Percentiles rank a stretch among this genome's conserved stretches.
phyloP scores from a whole-genome alignment of 768 basidiomycete genomes.

The Lentinus brumalis region DNA sequence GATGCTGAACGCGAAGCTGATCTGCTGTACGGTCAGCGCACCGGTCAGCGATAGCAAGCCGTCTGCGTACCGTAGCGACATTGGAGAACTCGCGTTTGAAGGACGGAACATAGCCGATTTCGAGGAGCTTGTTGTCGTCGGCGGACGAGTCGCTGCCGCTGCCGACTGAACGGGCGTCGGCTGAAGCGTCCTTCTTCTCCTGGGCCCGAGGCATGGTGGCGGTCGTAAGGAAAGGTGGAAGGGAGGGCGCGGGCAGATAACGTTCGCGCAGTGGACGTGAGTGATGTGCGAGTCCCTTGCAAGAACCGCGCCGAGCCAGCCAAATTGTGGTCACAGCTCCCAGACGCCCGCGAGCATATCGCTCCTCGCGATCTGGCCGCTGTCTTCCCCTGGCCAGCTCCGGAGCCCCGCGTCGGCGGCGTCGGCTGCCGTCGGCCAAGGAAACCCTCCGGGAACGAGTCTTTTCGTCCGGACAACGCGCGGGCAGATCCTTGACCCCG shows the following conservation, averaged over 20 bases:
- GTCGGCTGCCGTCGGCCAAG: not conserved
- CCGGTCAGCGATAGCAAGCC: not conserved
- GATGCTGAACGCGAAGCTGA: constrained; percentile 78
- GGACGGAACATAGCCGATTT: constrained; percentile 73
- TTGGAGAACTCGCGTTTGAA: constrained; percentile 88
- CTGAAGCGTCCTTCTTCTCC: constrained; percentile 17
- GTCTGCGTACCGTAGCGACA: constrained; percentile 62
- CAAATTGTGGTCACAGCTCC: not conserved
- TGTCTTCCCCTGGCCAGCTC: not conserved
- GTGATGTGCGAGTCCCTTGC: not conserved
- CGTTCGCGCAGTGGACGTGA: constrained; percentile 2
- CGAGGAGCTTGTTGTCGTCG: constrained; percentile 66
- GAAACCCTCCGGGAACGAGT: not conserved
- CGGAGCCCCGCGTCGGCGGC: too few species aligned
- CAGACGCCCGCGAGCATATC: not conserved
- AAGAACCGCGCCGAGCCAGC: constrained; percentile 11
- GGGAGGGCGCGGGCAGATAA: constrained; percentile 16
- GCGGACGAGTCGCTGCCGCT: constrained; percentile 38
- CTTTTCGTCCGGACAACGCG: not conserved
- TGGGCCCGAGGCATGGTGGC: constrained; percentile 14
- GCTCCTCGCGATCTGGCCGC: not conserved
- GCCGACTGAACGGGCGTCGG: constrained; percentile 16
- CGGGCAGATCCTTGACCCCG: not conserved
- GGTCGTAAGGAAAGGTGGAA: constrained; percentile 9
- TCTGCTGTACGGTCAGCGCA: constrained; percentile 38